A percentile compares a stretch with the other conserved stretches of the same genome.
Conservation (phyloP, 495 filamentous ascomycete species). For the Tuber microsphaerosporum region DNA sequence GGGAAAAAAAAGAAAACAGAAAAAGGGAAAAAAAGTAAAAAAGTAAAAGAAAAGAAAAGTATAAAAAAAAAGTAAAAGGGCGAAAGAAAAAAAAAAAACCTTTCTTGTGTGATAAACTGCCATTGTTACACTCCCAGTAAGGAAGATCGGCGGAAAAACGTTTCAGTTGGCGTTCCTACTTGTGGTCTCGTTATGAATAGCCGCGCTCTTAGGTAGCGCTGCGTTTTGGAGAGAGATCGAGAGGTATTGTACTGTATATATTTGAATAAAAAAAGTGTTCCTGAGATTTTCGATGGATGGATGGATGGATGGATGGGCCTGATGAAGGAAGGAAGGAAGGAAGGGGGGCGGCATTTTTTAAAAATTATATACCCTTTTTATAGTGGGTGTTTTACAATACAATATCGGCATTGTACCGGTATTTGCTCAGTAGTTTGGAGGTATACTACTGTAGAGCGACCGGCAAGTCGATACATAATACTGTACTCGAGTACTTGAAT, state of each 20-base stretch:
- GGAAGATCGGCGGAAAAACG: not conserved
- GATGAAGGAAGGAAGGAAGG: not conserved
- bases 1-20: too few species aligned
- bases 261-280: not conserved
- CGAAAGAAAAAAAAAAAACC: too few species aligned
- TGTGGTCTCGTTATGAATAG: not conserved
- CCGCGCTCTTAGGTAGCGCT: not conserved
- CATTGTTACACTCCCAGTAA: not conserved
- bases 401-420: not conserved
- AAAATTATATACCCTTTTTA: too few species aligned
- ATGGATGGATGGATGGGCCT: not conserved
- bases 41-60: too few species aligned
- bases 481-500: not conserved
- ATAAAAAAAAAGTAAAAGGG: too few species aligned
- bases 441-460: not conserved
- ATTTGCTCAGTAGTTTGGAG: not conserved
- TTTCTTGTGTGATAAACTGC: too few species aligned
- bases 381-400: not conserved
- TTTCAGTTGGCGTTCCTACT: not conserved
- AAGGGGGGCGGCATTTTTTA: not conserved
- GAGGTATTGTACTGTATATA: not conserved
- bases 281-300: not conserved
- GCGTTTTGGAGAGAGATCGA: not conserved
- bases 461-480: not conserved
- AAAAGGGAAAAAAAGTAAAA: too few species aligned